Base-by-base conservation (phyloP, 805 yeast species). In the Saturnispora bothae region DNA sequence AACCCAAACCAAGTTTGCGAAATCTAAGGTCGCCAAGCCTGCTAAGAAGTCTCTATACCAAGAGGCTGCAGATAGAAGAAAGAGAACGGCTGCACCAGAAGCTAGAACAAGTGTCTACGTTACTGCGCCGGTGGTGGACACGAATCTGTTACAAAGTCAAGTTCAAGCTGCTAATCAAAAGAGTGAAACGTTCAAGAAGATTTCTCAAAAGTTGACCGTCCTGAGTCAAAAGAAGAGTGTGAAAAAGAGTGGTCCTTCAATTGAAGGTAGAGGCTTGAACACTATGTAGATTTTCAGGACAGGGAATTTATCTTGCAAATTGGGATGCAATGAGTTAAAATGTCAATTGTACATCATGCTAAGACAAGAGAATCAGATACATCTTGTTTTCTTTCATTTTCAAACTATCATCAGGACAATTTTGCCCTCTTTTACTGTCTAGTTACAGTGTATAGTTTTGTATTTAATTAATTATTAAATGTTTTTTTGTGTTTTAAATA, bases 11-110 rank as follows among this genome's bases (percentile, higher is more conserved):
- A 55, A 51, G 36, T 31, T 53, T 20, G 50, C 65, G 20, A 48
- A 52, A 41, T 50, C 60, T 33, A 48, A 44, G 40, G 54, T 48
- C 27, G 48, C 49, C 13, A 44, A 45, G 30, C 41, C 45, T 5
- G 55, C 54, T 9, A 59, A 59, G 33, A 78, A 71, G 58, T 59
- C 88, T 2, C 66, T 83, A 43, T 88, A 86, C 52, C 95, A 86
- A 62, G 88, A 82, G 56, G 79, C 83, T 50, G 96, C 96, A 8
- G 85, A 78, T 47, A 73, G 95, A 60, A 74, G 96, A 61, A 83
- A 83, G 59, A 73, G 97, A 59, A 96, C 97, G 4, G 95, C 95
- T 28, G 89, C 92, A 35, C 97, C 97, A n/a, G 77, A 80, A 26
- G 86, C 89, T 32, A 73, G 92, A 45, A 80, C 92, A 3, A 75